A percentile compares a stretch with the other conserved stretches of the same genome.
Conservation (phyloP, 2,329 filamentous ascomycete species). For the Colletotrichum sojae region DNA sequence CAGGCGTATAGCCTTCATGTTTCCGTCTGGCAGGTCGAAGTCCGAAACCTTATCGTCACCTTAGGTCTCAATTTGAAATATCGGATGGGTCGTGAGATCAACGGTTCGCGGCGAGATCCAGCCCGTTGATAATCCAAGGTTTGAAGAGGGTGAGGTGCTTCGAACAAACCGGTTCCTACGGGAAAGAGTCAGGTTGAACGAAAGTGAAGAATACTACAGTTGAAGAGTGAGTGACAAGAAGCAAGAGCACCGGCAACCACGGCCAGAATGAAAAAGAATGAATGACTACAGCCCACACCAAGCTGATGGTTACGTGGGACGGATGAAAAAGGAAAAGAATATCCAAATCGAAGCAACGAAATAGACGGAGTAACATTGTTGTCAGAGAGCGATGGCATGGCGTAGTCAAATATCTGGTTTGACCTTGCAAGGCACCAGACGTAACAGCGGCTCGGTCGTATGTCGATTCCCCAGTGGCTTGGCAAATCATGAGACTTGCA, state of each 20-base stretch:
- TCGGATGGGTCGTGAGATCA: background rate
- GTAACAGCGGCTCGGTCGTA: background rate
- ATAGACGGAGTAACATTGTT: slow-evolving; percentile 25
- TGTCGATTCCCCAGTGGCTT: background rate
- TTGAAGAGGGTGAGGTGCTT: background rate
- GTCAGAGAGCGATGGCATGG: background rate
- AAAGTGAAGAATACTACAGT: slow-evolving; percentile 27
- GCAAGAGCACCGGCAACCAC: slow-evolving; percentile 36
- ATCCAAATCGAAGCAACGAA: slow-evolving; percentile 1
- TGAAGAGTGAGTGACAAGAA: slow-evolving; percentile 45
- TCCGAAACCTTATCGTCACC: too few species aligned
- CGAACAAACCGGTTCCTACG: background rate
- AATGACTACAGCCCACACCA: slow-evolving; percentile 37
- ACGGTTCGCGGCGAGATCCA: background rate
- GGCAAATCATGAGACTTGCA: slow-evolving; percentile 42
- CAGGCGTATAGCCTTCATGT: slow-evolving; percentile 26
- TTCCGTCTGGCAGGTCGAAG: background rate
- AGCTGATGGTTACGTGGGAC: slow-evolving; percentile 28
- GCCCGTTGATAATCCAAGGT: background rate
- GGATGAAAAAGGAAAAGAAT: slow-evolving; percentile 23
- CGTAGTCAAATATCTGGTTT: slow-evolving; percentile 10
- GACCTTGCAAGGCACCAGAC: slow-evolving; percentile 40
- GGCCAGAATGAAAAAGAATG: slow-evolving; percentile 41
- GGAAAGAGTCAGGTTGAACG: slow-evolving; percentile 36
- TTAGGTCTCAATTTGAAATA: too few species aligned